These are phyloP conservation scores for Yarrowia sp. DNA, from an alignment of 805 yeast species.

Conservation along the genomic window DNA sequence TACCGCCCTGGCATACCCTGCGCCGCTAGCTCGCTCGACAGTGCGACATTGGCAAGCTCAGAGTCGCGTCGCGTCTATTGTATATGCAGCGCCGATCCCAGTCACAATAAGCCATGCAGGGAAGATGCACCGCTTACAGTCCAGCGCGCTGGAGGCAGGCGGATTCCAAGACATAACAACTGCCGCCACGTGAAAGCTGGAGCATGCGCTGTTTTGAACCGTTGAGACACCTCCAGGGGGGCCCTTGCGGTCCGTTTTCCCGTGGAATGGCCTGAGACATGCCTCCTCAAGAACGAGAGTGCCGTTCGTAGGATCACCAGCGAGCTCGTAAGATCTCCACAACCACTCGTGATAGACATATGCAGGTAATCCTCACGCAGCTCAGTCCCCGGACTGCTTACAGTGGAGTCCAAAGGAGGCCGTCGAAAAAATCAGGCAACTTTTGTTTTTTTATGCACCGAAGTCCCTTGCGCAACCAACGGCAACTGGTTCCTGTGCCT, in stretches of 20 bases:
- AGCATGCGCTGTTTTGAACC: background rate
- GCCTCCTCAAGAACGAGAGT: no score
- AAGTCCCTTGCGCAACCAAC: background rate
- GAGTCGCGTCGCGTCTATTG: slow-evolving; percentile 15
- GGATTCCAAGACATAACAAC: background rate
- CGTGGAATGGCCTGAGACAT: no score
- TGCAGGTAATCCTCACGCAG: no score
- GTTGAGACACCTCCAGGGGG: background rate
- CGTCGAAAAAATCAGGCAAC: background rate
- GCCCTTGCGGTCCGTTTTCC: background rate
- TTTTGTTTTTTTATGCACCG: background rate
- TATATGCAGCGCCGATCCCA: background rate
- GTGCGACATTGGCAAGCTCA: background rate
- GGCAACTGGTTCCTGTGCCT: background rate
- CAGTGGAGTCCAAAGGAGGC: no score
- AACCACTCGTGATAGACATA: background rate
- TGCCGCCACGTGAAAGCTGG: background rate
- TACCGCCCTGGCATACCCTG: slow-evolving; percentile 1
- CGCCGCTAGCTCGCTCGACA: background rate
- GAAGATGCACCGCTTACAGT: slow-evolving; percentile 4
- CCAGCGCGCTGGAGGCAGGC: background rate
- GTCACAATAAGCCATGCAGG: background rate
- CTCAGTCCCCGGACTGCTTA: no score
- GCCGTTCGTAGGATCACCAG: no score
- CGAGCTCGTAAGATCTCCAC: background rate